Conservation (phyloP, 2,329 filamentous ascomycete species). For the Trichoderma breve region DNA sequence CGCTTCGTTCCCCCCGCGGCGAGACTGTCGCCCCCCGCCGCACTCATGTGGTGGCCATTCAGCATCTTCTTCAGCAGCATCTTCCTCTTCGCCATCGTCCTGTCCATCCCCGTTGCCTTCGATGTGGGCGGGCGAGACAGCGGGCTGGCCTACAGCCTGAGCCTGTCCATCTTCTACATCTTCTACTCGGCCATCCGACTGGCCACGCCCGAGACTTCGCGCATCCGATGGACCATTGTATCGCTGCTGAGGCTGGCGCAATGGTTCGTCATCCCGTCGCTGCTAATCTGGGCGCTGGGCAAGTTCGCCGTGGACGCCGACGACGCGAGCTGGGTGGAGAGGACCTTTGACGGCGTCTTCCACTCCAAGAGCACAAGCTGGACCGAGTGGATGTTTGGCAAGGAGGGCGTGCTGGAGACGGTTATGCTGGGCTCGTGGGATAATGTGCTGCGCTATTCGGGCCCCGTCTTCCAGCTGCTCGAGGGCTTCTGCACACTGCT, state of each 20-base stretch:
- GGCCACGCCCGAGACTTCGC: constrained; percentile 73
- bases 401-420: constrained; percentile 75
- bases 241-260: constrained; percentile 72
- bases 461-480: constrained; percentile 87
- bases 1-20: constrained; percentile 22
- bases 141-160: constrained; percentile 88
- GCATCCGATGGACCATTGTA: constrained; percentile 69
- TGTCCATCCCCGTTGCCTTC: constrained; percentile 95
- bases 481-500: constrained; percentile 96
- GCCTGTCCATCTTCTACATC: constrained; percentile 87
- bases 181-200: constrained; percentile 79
- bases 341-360: constrained; percentile 68
- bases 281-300: constrained; percentile 93
- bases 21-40: constrained; percentile 32
- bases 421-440: constrained; percentile 85
- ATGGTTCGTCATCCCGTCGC: constrained; percentile 78
- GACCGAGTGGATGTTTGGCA: constrained; percentile 85
- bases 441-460: constrained; percentile 82
- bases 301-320: constrained; percentile 95
- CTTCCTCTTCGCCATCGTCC: constrained; percentile 88
- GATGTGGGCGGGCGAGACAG: constrained; percentile 95
- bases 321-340: constrained; percentile 79
- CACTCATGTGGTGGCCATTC: constrained; percentile 77
- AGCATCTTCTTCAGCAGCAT: constrained; percentile 74
- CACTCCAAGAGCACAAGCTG: constrained; percentile 63